Evolutionary conservation across 306 rosid species (phyloP), one percentile per base, ranked within the genome.

Genomic region (Acmispon strigosus): DNA sequence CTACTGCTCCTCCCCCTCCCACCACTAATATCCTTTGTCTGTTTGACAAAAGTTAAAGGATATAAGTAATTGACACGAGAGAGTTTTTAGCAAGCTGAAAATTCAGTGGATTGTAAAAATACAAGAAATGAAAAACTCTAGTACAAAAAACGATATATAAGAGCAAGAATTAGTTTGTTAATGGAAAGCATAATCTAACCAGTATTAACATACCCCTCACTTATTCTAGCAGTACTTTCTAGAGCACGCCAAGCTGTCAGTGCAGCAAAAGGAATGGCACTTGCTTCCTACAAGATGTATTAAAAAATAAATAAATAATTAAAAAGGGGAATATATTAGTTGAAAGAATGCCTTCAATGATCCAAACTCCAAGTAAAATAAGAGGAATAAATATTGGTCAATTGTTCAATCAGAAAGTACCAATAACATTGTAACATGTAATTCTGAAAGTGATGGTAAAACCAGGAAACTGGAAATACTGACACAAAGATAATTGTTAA

Each of bases 1-100:
- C 99, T 49, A 94, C 97, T 44, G 99, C 99, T 80, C 99, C 99
- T 78, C 99, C 95, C 50, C 99, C 99, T 18, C 97, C 99, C 67
- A 91, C 86, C 57, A 94, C 86, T 83, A 94, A 80, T 62, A 94
- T 48, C 79, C 92, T 85, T 87, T 94, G 95, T 73, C 97, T 91
- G 83, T 72, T 70, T 73, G 50, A 77, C 69, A 76, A 66, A 32
- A 70, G 56, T 71, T 67, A 55, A 53, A 72, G 52, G 78, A 82
- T 58, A 73, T 32, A 63, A 42, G 64, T 74, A 51, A 55, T 76
- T 58, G 61, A 68, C 73, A 71, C 34, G 20, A 70, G 61, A 56
- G 52, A 19, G 43, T 13, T 29, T 24, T 76, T 54, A 37, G 61
- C 11, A 72, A 39, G 47, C 24, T 55, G 65, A 32, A 67, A 34